Evolutionary conservation across 2,329 filamentous ascomycete genomes (phyloP).

Genomic region (Claviceps lovelessii): DNA sequence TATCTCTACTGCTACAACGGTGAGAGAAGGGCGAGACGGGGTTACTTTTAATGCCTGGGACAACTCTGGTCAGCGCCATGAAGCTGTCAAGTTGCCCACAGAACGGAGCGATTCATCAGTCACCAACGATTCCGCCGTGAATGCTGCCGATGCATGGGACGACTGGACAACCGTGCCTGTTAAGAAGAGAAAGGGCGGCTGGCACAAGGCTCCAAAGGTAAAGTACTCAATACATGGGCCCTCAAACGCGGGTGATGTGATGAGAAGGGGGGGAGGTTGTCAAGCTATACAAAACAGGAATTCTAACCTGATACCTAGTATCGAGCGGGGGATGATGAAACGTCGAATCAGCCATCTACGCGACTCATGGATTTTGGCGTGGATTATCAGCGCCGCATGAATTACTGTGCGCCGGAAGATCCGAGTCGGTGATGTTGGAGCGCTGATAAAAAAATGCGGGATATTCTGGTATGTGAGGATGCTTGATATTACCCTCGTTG

Average conservation of each 20-base stretch:
- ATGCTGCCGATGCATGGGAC: neutral
- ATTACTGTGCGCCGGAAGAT: constrained; percentile 13
- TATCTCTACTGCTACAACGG: constrained; percentile 18
- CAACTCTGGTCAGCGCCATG: constrained; percentile 11
- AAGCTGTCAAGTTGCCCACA: constrained; percentile 12
- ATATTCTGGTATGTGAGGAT: neutral
- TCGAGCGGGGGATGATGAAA: neutral
- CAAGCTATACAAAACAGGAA: neutral
- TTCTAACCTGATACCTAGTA: neutral
- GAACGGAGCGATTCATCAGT: constrained; percentile 5
- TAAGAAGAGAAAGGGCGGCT: constrained; percentile 8
- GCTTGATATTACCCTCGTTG: neutral
- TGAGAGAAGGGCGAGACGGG: constrained; percentile 9
- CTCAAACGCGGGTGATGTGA: neutral
- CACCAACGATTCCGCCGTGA: neutral
- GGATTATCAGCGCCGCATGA: constrained; percentile 9
- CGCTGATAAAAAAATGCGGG: neutral
- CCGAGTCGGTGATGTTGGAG: constrained; percentile 3
- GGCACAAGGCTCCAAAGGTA: constrained; percentile 11
- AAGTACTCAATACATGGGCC: neutral
- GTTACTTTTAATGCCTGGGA: constrained; percentile 19
- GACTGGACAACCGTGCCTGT: neutral
- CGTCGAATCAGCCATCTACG: neutral
- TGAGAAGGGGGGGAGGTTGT: neutral
- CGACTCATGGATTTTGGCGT: constrained; percentile 7